Base-by-base conservation (phyloP, 2,329 filamentous ascomycete species). In the Colletotrichum magnum region DNA sequence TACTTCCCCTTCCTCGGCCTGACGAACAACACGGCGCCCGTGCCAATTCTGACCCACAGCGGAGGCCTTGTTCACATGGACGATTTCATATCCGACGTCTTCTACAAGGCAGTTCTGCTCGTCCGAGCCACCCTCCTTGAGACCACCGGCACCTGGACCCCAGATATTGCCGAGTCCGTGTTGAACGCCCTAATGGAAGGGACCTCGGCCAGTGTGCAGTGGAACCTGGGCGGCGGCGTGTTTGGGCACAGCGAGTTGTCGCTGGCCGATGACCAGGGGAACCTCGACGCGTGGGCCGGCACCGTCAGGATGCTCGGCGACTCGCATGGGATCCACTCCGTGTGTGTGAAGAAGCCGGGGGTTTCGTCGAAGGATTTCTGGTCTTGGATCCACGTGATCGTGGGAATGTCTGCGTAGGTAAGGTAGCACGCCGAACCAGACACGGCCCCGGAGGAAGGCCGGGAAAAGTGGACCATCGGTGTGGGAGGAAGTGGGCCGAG, bases 321-420 rank as follows among this genome's bases (percentile, higher is more conserved):
- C 1, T 4, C 2, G 36, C 5, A 18, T 15, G 58, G 47, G 18
- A 21, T 16, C 21, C 47, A 21, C 4, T 61, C 36, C 24, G 47
- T 61, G 32, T 13, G 52, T 48, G 48, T 61, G 21, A 15, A 52
- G 4, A 45, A 61, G 36, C 21, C 26, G 36, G 48, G 43, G 36
- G 6, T 15, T 61, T 21, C 18, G 48, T 21, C 10, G n/a, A 18
- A 13, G 39, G 15, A 36, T 16, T 50, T 13, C 18, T 26, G 0
- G 28, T n/a, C 36, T n/a, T 13, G 4, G 13, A 18, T 28, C 6
- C 7, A 36, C 32, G 32, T 36, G 32, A 4, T 10, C 10, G 32
- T 36, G 32, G 10, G 7, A 10, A 36, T 36, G 32, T 36, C 32
- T 36, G 7, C 32, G 5, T 9, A 7, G 7, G 32, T 36, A 10